Base-by-base conservation (phyloP, 495 filamentous ascomycete species). In the Aspergillus bertholletiae region DNA sequence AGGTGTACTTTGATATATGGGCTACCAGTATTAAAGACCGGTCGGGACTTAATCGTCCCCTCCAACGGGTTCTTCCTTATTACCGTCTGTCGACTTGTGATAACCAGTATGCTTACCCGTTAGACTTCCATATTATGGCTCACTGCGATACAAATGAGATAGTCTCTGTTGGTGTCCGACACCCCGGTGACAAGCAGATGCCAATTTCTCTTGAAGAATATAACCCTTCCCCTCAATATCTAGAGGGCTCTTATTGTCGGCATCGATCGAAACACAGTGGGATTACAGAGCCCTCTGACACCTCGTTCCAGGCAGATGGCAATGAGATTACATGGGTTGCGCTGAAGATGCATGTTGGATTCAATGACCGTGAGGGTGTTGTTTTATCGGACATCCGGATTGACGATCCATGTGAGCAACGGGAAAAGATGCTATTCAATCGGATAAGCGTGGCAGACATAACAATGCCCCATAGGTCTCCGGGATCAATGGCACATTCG, bases 61-160 rank as follows among this genome's bases (percentile, higher is more conserved):
- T 74, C 22, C 76, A 62, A 51, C 70, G 71, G 54, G 70, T 62
- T 53, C 58, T 73, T 12, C 66, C 61, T 22, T 73, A 73, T 49
- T 71, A 73, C 56, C 73, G 70, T 12, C 68, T 65, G 26, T 81
- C 80, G 37, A 70, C 69, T 30, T 79, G 80, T 43, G 70, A 73
- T 54, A 73, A 73, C 55, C 70, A 73, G 41, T 73, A 73, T 48
- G 70, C 70, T 11, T 68, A 73, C 49, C 70, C 70, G 27, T 57
- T 73, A 27, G 70, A 73, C 40, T 73, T 73, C 59, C 58, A 51
- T 13, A 55, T 73, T 44, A 64, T 71, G 5, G 64, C 63, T 34
- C 62, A 73, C 62, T 94, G 90, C 58, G 90, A 95, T 80, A 92
- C 87, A 56, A 89, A 96, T 72, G 90, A 96, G 75, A 88, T 96